Conservation (phyloP, 2,329 filamentous ascomycete genomes). For the Verticillium longisporum region DNA sequence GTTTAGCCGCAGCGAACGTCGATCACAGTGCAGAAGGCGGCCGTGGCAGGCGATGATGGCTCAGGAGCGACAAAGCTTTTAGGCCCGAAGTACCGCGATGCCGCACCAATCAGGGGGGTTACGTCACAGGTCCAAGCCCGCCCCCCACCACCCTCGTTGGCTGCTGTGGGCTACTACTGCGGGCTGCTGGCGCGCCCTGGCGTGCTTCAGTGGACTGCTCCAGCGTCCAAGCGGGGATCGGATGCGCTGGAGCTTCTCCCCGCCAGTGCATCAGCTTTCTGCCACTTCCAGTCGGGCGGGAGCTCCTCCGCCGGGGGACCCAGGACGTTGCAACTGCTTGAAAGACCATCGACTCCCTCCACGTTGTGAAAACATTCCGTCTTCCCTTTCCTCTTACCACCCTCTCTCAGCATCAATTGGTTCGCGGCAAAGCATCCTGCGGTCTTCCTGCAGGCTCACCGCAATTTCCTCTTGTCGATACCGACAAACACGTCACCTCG, state of each 20-base stretch:
- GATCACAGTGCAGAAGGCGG: background rate
- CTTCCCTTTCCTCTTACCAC: background rate
- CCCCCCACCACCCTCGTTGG: background rate
- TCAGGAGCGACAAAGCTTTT: background rate
- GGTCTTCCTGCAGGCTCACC: background rate
- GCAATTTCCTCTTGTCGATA: background rate
- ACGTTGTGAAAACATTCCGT: background rate
- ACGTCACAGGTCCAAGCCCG: background rate
- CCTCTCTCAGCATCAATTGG: background rate
- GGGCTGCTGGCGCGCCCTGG: background rate
- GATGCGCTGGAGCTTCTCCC: background rate
- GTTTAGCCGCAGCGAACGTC: background rate
- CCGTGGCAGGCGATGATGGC: background rate
- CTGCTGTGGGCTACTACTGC: too few species aligned
- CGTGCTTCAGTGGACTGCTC: background rate
- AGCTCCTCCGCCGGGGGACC: background rate
- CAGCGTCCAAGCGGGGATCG: conserved; percentile 3
- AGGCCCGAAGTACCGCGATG: conserved; percentile 9
- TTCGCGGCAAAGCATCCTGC: background rate
- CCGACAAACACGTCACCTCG: background rate
- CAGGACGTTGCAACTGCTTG: background rate
- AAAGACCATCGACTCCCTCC: background rate
- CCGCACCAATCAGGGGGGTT: conserved; percentile 8
- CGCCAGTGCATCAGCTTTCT: conserved; percentile 6
- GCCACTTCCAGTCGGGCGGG: background rate